These are phyloP conservation scores for Claviceps sp. DNA, from an alignment of 2,329 filamentous ascomycete species.

Conservation along the genomic window DNA sequence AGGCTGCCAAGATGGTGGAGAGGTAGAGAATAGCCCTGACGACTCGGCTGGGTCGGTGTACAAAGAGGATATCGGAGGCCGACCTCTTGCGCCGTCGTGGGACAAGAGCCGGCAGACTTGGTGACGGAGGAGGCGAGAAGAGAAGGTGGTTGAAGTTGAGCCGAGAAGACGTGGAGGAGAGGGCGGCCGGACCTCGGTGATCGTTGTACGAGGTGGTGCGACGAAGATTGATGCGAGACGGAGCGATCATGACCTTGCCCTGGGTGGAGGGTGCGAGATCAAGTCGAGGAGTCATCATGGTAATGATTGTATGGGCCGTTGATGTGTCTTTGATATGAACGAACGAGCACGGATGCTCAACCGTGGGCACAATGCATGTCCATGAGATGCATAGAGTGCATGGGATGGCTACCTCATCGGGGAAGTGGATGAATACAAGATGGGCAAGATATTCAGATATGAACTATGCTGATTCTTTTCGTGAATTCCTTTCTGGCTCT, in stretches of 20 bases:
- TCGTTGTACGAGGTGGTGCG: slow-evolving; percentile 43
- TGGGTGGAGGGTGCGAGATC: slow-evolving; percentile 31
- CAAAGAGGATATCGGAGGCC: slow-evolving; percentile 26
- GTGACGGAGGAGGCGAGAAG: slow-evolving; percentile 56
- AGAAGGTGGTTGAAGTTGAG: slow-evolving; percentile 56
- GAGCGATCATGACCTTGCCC: slow-evolving; percentile 37
- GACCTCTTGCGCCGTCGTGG: slow-evolving; percentile 49
- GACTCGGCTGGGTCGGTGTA: slow-evolving; percentile 41
- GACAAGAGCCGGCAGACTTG: slow-evolving; percentile 53
- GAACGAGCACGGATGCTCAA: not conserved
- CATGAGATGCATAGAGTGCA: not conserved
- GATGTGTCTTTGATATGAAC: not conserved
- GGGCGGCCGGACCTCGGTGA: slow-evolving; percentile 28
- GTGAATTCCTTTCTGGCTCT: too few species aligned
- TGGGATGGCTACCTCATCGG: not conserved
- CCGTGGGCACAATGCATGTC: not conserved
- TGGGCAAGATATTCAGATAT: too few species aligned
- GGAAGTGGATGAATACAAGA: not conserved
- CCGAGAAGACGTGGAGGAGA: slow-evolving; percentile 47
- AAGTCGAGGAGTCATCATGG: slow-evolving; percentile 31
- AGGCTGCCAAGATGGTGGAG: slow-evolving; percentile 31
- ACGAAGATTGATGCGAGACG: slow-evolving; percentile 44
- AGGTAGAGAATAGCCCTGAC: slow-evolving; percentile 43
- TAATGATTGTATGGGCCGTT: slow-evolving; percentile 3
- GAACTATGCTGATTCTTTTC: too few species aligned